Evolutionary conservation across 2,329 filamentous ascomycete species (phyloP).

Genomic region (Scolecobasidium constrictum): DNA sequence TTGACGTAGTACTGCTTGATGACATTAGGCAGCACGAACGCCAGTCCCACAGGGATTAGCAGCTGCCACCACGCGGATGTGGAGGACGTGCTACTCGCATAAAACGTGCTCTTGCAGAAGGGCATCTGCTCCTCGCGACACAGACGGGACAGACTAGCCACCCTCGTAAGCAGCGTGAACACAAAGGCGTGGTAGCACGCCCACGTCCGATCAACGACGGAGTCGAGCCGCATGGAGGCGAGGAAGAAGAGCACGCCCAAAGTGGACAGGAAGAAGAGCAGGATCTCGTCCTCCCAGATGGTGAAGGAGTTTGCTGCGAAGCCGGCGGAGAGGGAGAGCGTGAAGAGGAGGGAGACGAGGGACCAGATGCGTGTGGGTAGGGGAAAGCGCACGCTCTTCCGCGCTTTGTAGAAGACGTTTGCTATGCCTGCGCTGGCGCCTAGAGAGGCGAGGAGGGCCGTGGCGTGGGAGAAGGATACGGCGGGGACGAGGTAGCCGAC

Average conservation of each 20-base stretch:
- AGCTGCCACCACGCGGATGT: conserved; percentile 90
- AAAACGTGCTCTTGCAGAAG: conserved; percentile 90
- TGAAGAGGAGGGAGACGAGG: conserved; percentile 73
- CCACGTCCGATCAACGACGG: conserved; percentile 56
- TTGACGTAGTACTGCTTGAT: conserved; percentile 69
- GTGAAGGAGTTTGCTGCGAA: conserved; percentile 98
- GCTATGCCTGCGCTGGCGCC: conserved; percentile 25
- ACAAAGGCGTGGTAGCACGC: conserved; percentile 76
- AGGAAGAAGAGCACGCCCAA: conserved; percentile 70
- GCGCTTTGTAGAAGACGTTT: conserved; percentile 29
- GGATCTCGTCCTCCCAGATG: conserved; percentile 95
- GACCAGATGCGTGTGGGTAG: conserved; percentile 74
- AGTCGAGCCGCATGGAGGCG: conserved; percentile 63
- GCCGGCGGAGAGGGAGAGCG: conserved; percentile 76
- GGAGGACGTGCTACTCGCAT: conserved; percentile 81
- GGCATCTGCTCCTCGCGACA: conserved; percentile 99
- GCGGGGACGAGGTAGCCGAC: conserved; percentile 31
- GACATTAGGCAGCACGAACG: conserved; percentile 59
- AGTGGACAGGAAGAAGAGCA: conserved; percentile 81
- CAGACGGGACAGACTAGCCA: conserved; percentile 80
- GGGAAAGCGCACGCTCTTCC: conserved; percentile 36
- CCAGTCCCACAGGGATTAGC: conserved; percentile 63
- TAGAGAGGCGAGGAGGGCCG: conserved; percentile 29
- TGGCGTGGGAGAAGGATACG: conserved; percentile 28
- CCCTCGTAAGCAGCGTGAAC: conserved; percentile 67